phyloP scores from a whole-genome alignment of 495 filamentous ascomycete genomes.

The Podospora appendiculata region DNA sequence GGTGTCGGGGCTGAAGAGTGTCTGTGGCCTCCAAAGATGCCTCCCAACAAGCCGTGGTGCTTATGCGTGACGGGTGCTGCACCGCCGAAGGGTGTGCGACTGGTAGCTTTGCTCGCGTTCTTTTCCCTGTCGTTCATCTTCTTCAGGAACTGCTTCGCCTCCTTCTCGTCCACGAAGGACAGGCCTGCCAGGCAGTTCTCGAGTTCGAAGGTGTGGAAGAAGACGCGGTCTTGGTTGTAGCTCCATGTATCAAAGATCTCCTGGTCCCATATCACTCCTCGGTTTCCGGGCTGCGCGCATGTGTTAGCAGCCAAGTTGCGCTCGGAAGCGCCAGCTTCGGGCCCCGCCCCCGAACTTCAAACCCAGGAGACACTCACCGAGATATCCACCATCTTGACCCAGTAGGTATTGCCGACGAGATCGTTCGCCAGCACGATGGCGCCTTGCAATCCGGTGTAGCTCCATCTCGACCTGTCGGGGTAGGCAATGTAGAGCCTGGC shows the following conservation, averaged over 20 bases:
- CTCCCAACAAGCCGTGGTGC: slow-evolving; percentile 49
- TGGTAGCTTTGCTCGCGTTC: slow-evolving; percentile 80
- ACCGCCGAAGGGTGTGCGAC: slow-evolving; percentile 66
- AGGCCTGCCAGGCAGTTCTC: slow-evolving; percentile 84
- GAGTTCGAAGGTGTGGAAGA: slow-evolving; percentile 95
- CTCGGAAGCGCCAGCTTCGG: neutral
- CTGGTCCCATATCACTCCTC: slow-evolving; percentile 96
- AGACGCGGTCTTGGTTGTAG: slow-evolving; percentile 93
- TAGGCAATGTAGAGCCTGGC: slow-evolving; percentile 91
- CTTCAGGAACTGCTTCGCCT: slow-evolving; percentile 88
- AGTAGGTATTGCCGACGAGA: slow-evolving; percentile 87
- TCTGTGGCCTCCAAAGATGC: slow-evolving; percentile 62
- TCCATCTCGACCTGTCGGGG: slow-evolving; percentile 81
- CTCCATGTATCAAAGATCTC: slow-evolving; percentile 91
- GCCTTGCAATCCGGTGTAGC: slow-evolving; percentile 87
- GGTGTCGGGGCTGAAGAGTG: slow-evolving; percentile 54
- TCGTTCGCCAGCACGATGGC: slow-evolving; percentile 93
- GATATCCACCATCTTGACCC: slow-evolving; percentile 94
- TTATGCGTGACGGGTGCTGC: slow-evolving; percentile 38
- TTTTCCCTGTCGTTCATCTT: slow-evolving; percentile 93
- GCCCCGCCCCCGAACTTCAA: neutral
- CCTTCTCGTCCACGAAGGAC: slow-evolving; percentile 92
- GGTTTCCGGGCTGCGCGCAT: slow-evolving; percentile 54
- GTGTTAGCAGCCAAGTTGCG: slow-evolving; percentile 14
- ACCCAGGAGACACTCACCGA: slow-evolving; percentile 59